These are phyloP conservation scores for Kluyveromyces wickerhamii DNA, from an alignment of 805 yeast genomes.

Conservation along the genomic window DNA sequence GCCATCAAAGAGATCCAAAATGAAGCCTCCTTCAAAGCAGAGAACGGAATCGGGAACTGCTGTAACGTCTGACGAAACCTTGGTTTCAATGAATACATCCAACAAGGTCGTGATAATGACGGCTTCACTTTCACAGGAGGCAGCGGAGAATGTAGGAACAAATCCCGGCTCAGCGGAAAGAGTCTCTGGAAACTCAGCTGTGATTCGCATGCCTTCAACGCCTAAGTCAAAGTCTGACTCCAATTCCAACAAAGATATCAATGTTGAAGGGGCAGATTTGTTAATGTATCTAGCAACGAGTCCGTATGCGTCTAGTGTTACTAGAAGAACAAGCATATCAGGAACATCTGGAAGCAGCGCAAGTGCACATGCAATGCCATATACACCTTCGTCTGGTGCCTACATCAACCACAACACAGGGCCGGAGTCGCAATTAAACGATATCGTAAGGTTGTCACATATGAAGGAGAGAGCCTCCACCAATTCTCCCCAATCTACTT, in stretches of 20 bases:
- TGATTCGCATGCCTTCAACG: constrained; percentile 14
- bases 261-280: constrained; percentile 30
- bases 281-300: constrained; percentile 31
- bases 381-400: constrained; percentile 20
- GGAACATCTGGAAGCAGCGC: not conserved
- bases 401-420: constrained; percentile 6
- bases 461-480: constrained; percentile 24
- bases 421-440: constrained; percentile 9
- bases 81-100: not conserved
- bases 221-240: constrained; percentile 7
- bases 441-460: constrained; percentile 22
- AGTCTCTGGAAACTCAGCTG: constrained; percentile 7
- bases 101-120: too few species aligned
- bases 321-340: constrained; percentile 1
- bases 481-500: constrained; percentile 23
- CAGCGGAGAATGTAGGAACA: not conserved
- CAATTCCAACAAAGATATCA: constrained; percentile 7
- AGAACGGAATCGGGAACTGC: not conserved
- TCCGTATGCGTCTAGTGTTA: constrained; percentile 18
- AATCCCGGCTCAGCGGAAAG: not conserved
- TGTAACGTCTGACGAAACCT: not conserved
- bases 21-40: not conserved
- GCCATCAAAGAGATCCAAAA: not conserved
- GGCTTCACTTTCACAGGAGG: too few species aligned
- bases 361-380: constrained; percentile 11